phyloP scores from a whole-genome alignment of 192 early-diverging fungal species.

The Umbelopsis ramanniana region DNA sequence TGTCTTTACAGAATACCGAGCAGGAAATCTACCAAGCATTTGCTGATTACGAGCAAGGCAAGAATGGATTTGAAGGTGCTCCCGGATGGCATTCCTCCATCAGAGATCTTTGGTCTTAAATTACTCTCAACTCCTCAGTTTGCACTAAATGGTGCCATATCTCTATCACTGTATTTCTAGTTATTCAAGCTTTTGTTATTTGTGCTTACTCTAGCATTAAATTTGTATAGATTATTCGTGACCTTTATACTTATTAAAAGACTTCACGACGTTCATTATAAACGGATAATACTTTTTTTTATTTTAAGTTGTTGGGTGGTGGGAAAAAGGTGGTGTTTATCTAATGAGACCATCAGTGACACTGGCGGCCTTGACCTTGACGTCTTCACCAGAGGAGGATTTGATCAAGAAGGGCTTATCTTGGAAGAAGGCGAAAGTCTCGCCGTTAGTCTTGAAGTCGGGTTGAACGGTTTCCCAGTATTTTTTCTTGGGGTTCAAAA shows the following conservation, averaged over 20 bases:
- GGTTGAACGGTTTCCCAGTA: conserved; percentile 97
- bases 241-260: neutral
- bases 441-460: conserved; percentile 73
- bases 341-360: conserved; percentile 74
- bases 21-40: conserved; percentile 54
- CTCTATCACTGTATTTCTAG: conserved; percentile 6
- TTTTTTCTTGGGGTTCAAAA: conserved; percentile 98
- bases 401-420: conserved; percentile 43
- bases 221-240: neutral
- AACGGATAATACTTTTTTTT: neutral
- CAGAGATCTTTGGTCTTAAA: neutral
- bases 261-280: too few species aligned
- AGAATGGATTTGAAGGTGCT: conserved; percentile 76
- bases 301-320: neutral
- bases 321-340: conserved; percentile 43
- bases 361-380: conserved; percentile 62
- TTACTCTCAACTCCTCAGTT: too few species aligned
- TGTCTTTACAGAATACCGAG: conserved; percentile 38
- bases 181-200: neutral
- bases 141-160: neutral
- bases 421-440: conserved; percentile 68
- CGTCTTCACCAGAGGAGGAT: conserved; percentile 51
- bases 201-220: neutral
- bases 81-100: conserved; percentile 54
- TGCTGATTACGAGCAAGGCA: conserved; percentile 59